Base-by-base conservation (phyloP, 257 asterid species). In the Solanum neorickii region DNA sequence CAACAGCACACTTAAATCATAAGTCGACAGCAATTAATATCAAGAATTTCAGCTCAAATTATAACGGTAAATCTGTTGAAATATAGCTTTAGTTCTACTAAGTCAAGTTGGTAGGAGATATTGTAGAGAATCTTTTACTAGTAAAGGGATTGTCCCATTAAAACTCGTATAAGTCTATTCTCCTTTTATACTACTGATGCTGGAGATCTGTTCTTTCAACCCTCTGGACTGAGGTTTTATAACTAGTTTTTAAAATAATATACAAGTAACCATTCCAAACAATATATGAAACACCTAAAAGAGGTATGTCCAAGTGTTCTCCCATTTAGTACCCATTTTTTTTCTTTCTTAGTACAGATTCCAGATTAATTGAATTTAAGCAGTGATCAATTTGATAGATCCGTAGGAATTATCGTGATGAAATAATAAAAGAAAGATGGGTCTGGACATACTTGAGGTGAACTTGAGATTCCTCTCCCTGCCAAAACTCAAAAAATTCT, bases 401-500 rank as follows among this genome's bases (percentile, higher is more conserved):
- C 31, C 18, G 3, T 82, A 18, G 44, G 7, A 31, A 49, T 66
- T 18, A 82, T 82, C 10, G 7, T 31, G 85, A 47, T 49, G 69
- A 49, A 1, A 65, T 65, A 65, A 72, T 4, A 16, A 70, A 25
- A 52, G 47, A 10, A 41, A 56, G 20, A 74, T 8, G 16, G 27
- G 49, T 75, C 44, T 9, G 25, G 23, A 83, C 86, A 25, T 87
- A 89, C 91, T 80, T 87, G 46, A 87, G 83, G 49, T 84, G 70
- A 82, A 84, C 89, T 42, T 74, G 98, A 85, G 98, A 95, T 73
- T 94, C 93, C 37, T 94, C 98, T 86, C 98, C 98, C 90, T 94
- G 98, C 98, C 98, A 95, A 89, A 94, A 95, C 93, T 95, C 98
- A 72, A 94, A 95, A 85, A 91, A 88, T 88, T 94, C 93, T 11